Conservation (phyloP, 2,329 filamentous ascomycete genomes). For the Xylariaceae sp. region DNA sequence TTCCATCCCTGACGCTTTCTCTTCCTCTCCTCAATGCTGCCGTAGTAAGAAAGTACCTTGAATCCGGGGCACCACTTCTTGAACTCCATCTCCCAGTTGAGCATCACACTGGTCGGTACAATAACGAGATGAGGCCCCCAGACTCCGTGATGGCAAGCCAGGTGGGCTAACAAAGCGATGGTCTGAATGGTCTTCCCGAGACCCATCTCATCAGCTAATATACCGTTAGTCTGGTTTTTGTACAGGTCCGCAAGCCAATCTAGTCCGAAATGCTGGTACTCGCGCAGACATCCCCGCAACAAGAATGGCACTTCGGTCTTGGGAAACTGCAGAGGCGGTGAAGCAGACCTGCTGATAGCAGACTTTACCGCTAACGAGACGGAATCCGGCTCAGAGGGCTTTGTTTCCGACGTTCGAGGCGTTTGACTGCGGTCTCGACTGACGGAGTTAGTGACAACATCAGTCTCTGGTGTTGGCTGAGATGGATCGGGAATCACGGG, state of each 20-base stretch:
- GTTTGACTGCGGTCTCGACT: constrained; percentile 45
- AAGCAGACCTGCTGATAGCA: constrained; percentile 33
- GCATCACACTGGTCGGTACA: constrained; percentile 95
- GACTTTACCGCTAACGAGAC: constrained; percentile 36
- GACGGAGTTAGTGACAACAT: constrained; percentile 38
- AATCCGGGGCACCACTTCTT: constrained; percentile 98
- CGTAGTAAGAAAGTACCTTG: constrained; percentile 96
- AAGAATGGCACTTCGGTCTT: constrained; percentile 76
- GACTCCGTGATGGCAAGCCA: constrained; percentile 82
- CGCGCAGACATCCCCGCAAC: constrained; percentile 79
- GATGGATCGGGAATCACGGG: constrained; percentile 27
- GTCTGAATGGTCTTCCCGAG: constrained; percentile 98
- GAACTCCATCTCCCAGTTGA: constrained; percentile 99
- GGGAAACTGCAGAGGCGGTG: constrained; percentile 36
- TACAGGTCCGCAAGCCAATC: constrained; percentile 96
- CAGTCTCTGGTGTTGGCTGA: constrained; percentile 39
- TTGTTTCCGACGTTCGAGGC: constrained; percentile 46
- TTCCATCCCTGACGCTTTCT: constrained; percentile 90
- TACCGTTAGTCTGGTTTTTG: constrained; percentile 87
- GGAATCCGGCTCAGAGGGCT: constrained; percentile 45
- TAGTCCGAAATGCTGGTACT: constrained; percentile 94
- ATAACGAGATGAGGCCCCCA: constrained; percentile 97
- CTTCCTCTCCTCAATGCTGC: constrained; percentile 85
- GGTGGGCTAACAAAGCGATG: constrained; percentile 85
- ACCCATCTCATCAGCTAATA: constrained; percentile 97